phyloP scores from a whole-genome alignment of 1,284 basidiomycete genomes.

The Cryptococcus sp. region DNA sequence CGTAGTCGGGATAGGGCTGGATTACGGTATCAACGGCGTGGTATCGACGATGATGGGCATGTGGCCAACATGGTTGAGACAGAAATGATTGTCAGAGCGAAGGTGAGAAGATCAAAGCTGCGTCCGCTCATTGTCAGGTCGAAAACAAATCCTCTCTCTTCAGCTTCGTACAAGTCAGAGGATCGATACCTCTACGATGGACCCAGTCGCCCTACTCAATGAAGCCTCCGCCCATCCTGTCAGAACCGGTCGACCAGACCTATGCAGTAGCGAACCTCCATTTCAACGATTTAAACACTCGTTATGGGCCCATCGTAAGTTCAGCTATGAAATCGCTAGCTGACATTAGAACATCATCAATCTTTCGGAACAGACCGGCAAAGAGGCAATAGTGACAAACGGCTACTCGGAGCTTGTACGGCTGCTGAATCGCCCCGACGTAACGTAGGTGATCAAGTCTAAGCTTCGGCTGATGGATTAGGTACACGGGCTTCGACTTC shows the following conservation, averaged over 20 bases:
- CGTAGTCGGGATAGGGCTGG: constrained; percentile 58
- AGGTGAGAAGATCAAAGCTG: constrained; percentile 57
- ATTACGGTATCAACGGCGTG: constrained; percentile 59
- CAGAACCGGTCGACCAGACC: constrained; percentile 73
- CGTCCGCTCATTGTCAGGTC: constrained; percentile 23
- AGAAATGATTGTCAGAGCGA: constrained; percentile 69
- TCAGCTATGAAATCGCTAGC: constrained; percentile 2
- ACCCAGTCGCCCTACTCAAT: constrained; percentile 69
- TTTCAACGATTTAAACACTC: constrained; percentile 65
- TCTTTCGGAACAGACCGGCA: constrained; percentile 85
- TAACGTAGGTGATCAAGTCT: constrained; percentile 58
- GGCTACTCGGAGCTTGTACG: constrained; percentile 73
- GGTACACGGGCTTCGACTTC: constrained; percentile 71
- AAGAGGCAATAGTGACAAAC: constrained; percentile 76
- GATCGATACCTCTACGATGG: constrained; percentile 90
- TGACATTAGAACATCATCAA: constrained; percentile 72
- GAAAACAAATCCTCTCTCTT: constrained; percentile 74
- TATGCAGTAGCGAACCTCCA: constrained; percentile 71
- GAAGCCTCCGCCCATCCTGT: constrained; percentile 83
- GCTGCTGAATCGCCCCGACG: constrained; percentile 62
- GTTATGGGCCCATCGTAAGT: constrained; percentile 75
- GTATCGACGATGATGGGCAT: constrained; percentile 57
- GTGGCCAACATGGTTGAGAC: constrained; percentile 62
- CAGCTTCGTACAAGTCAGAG: constrained; percentile 83
- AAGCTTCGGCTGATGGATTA: constrained; percentile 11